These are phyloP conservation scores for Fusarium decemcellulare DNA, from an alignment of 2,329 filamentous ascomycete species.

Conservation along the genomic window DNA sequence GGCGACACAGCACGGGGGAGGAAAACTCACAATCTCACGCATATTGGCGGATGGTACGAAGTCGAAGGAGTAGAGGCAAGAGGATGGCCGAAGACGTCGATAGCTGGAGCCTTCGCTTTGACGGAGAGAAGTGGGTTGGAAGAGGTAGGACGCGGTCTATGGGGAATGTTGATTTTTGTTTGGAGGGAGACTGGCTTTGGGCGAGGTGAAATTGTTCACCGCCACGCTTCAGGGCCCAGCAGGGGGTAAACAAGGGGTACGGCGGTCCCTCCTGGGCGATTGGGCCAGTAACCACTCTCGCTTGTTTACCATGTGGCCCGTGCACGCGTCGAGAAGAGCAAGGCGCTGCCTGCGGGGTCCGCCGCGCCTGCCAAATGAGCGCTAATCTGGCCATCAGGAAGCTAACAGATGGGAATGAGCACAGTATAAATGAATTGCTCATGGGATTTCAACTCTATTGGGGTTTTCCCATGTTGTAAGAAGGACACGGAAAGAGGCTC, in stretches of 20 bases:
- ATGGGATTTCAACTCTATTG: too few species aligned
- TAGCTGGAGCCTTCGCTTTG: constrained; percentile 53
- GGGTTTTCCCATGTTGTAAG: too few species aligned
- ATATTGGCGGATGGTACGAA: constrained; percentile 62
- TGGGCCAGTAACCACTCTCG: constrained; percentile 47
- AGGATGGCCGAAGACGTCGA: constrained; percentile 46
- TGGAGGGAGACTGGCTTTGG: constrained; percentile 15
- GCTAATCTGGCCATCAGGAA: constrained; percentile 33
- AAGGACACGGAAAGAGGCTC: too few species aligned
- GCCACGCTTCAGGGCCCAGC: constrained; percentile 48
- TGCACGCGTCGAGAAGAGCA: constrained; percentile 49
- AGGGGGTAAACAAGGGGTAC: constrained; percentile 43
- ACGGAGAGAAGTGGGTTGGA: constrained; percentile 47
- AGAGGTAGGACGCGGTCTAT: constrained; percentile 44
- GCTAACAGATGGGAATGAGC: background rate
- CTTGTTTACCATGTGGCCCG: constrained; percentile 53
- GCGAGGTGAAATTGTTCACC: constrained; percentile 53
- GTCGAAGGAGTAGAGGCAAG: constrained; percentile 44
- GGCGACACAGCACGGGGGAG: constrained; percentile 23
- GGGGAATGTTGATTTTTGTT: constrained; percentile 56
- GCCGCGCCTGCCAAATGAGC: constrained; percentile 5
- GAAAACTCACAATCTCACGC: constrained; percentile 77
- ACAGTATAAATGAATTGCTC: background rate
- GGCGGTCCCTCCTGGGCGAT: constrained; percentile 42
- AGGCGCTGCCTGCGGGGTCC: constrained; percentile 41